These are phyloP conservation scores for Pichia nakasei DNA, from an alignment of 805 yeast species.

Conservation along the genomic window DNA sequence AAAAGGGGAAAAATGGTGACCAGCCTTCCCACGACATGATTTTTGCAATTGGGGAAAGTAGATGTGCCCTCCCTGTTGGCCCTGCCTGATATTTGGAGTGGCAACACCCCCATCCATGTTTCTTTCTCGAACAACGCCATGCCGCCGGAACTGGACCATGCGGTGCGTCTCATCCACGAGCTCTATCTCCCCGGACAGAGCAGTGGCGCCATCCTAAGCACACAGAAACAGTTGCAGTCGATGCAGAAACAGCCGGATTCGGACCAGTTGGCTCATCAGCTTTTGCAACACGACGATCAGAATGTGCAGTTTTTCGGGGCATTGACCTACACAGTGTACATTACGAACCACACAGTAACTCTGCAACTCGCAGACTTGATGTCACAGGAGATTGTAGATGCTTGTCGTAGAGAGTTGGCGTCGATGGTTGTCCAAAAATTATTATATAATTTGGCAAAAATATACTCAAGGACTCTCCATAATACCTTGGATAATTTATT, in stretches of 20 bases:
- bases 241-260: conserved; percentile 53
- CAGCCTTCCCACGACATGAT: too few relatives aligned
- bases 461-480: conserved; percentile 24
- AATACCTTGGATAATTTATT: conserved; percentile 27
- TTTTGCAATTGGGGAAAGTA: too few relatives aligned
- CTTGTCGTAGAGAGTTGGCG: conserved; percentile 1
- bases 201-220: conserved; percentile 29
- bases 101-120: too few relatives aligned
- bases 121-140: too few relatives aligned
- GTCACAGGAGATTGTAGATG: conserved; percentile 5
- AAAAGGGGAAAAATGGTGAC: too few relatives aligned
- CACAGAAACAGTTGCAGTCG: conserved; percentile 49
- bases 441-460: conserved; percentile 8
- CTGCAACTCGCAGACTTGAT: background rate
- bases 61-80: too few relatives aligned
- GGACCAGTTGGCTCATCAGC: conserved; percentile 44
- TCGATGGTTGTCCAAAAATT: conserved; percentile 9
- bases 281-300: conserved; percentile 34
- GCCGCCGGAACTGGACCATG: background rate
- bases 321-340: conserved; percentile 55
- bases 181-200: conserved; percentile 34
- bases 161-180: conserved; percentile 27
- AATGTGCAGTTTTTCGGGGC: conserved; percentile 75
- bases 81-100: too few relatives aligned
- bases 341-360: conserved; percentile 7